Evolutionary conservation across 768 basidiomycete genomes (phyloP).

Genomic region (Exidia glandulosa): DNA sequence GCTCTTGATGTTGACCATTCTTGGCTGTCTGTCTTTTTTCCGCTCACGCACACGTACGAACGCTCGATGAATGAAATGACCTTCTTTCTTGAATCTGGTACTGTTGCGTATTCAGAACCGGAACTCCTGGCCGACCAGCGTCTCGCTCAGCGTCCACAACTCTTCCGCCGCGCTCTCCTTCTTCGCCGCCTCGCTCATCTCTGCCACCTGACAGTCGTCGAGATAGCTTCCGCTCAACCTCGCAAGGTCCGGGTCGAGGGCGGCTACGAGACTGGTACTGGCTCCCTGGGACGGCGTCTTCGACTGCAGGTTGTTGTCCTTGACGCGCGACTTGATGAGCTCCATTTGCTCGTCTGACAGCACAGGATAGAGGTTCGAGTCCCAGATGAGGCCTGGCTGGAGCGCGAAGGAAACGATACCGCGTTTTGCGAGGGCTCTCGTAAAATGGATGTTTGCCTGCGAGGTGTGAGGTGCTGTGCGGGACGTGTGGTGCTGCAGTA

Average conservation of each 20-base stretch:
- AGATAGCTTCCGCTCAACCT: background rate
- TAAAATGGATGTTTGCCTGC: background rate
- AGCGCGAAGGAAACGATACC: background rate
- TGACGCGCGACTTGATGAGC: background rate
- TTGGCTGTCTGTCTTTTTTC: too few species aligned
- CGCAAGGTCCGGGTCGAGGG: background rate
- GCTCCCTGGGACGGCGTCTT: background rate
- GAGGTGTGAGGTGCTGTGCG: background rate
- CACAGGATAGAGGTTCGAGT: background rate
- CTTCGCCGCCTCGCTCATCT: background rate
- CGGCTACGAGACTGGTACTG: background rate
- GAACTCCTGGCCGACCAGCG: background rate
- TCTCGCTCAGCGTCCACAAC: background rate
- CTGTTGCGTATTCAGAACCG: too few species aligned
- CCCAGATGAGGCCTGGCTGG: background rate
- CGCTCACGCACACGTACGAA: too few species aligned
- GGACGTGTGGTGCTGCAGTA: too few species aligned
- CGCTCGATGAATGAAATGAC: too few species aligned
- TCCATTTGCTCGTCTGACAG: background rate
- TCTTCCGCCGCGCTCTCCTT: background rate
- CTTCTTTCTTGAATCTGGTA: too few species aligned
- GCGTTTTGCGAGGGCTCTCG: background rate
- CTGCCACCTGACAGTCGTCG: background rate
- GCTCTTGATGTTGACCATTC: too few species aligned
- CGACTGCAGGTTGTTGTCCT: background rate